These are phyloP conservation scores for Cucumis sativus DNA, from an alignment of 306 rosid genomes.

Conservation along the genomic window DNA sequence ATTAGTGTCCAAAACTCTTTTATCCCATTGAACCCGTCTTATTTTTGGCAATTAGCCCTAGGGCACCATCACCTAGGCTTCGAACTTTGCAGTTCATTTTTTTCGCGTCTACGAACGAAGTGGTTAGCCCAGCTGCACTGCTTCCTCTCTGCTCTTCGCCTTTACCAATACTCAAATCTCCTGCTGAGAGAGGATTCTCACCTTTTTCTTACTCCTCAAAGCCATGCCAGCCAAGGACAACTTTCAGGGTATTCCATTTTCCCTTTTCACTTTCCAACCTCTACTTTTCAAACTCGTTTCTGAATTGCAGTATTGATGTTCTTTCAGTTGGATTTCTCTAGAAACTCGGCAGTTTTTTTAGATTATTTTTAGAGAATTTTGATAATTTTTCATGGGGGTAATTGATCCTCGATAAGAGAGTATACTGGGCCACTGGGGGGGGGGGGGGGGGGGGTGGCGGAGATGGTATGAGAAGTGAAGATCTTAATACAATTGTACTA, in stretches of 20 bases:
- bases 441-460: background rate
- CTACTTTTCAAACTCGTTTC: background rate
- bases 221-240: slow-evolving; percentile 43
- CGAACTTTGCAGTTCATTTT: background rate
- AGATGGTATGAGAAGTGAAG: background rate
- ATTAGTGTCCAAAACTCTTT: too few relatives aligned
- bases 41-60: background rate
- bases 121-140: background rate
- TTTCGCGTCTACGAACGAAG: background rate
- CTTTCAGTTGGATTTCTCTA: background rate
- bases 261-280: background rate
- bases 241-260: slow-evolving; percentile 30
- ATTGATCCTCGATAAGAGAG: background rate
- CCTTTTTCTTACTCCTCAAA: background rate
- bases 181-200: background rate
- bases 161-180: background rate
- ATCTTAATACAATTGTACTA: background rate
- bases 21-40: too few relatives aligned
- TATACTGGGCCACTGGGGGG: background rate
- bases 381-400: background rate
- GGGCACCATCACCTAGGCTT: background rate
- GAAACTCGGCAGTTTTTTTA: background rate
- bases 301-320: background rate
- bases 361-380: background rate
- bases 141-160: background rate